Evolutionary conservation across 2,329 filamentous ascomycete genomes (phyloP).

Genomic region (Aspergillus novofumigatus): DNA sequence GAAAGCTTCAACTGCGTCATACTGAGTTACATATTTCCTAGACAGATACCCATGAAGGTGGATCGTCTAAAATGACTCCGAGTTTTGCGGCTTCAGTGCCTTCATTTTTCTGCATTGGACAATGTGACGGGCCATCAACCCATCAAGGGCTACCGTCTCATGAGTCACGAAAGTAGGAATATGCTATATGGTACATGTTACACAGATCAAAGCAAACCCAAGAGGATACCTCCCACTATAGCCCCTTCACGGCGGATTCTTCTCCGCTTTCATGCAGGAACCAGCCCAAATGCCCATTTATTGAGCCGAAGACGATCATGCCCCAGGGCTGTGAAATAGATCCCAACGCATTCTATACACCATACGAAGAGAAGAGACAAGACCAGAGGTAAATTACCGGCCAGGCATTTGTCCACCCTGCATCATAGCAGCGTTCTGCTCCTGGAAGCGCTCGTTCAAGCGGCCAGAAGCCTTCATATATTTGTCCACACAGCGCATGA

Average conservation of each 20-base stretch:
- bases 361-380: slow-evolving; percentile 1
- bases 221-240: neutral
- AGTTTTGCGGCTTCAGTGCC: neutral
- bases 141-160: neutral
- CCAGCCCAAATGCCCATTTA: neutral
- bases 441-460: slow-evolving; percentile 84
- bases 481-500: slow-evolving; percentile 94
- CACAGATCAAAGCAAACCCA: neutral
- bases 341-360: neutral
- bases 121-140: neutral
- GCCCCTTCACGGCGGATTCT: neutral
- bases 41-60: neutral
- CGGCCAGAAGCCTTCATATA: slow-evolving; percentile 88
- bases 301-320: neutral
- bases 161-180: neutral
- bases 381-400: slow-evolving; percentile 18
- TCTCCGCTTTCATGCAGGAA: neutral
- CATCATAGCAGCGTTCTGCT: slow-evolving; percentile 66
- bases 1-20: neutral
- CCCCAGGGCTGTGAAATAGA: neutral
- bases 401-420: slow-evolving; percentile 53
- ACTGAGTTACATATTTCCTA: neutral
- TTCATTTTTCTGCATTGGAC: neutral
- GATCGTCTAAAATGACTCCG: neutral
- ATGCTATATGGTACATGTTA: neutral